Base-by-base conservation (phyloP, 768 basidiomycete genomes). In the Atractiella rhizophila region DNA sequence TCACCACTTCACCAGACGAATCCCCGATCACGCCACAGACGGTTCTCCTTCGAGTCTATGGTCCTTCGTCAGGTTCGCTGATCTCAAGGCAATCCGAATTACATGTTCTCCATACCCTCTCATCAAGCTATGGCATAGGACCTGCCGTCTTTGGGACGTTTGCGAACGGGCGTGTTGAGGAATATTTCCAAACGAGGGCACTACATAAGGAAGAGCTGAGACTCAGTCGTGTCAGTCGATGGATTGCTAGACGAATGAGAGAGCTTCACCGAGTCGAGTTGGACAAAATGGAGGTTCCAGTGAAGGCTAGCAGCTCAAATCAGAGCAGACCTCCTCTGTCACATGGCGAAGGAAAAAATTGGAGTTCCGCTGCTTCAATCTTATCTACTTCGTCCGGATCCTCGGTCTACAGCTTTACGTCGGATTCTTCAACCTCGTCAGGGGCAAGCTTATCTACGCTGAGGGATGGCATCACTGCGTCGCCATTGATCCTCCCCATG, bases 101-200 rank as follows among this genome's bases (percentile, higher is more conserved):
- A 25, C 73, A 74, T 50, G 78, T 73, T 23, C 70, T 98, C 36
- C 81, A 94, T 59, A 63, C 77, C 34, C 74, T 98, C 35, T 88
- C 83, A 20, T 78, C 80, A 9, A 65, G 64, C 44, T 94, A 85
- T 60, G 68, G 68, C 49, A 77, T 98, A 37, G 88, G 85, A 11
- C 85, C 91, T 21, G 69, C 72, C 48, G 71, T 98, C 20, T 82
- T 79, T 55, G 91, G 91, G 33, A 94, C 86, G 2, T 96, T 96
- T 59, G 68, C 71, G 49, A 98, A 96, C 57, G 91, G 91, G 27
- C 74, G 91, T 19, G 63, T 96, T 33, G 91, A 96, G 61, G 76
- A 98, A 59, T 91, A 80, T 60, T 94, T 94, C 57, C 71, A 85
- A 46, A 82, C 82, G 13, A 66, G 71, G 26, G 75, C 83, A 2